A percentile compares a stretch with the other conserved stretches of the same genome.
Conservation (phyloP, 139 green algal genomes). For the Microglena sp. region DNA sequence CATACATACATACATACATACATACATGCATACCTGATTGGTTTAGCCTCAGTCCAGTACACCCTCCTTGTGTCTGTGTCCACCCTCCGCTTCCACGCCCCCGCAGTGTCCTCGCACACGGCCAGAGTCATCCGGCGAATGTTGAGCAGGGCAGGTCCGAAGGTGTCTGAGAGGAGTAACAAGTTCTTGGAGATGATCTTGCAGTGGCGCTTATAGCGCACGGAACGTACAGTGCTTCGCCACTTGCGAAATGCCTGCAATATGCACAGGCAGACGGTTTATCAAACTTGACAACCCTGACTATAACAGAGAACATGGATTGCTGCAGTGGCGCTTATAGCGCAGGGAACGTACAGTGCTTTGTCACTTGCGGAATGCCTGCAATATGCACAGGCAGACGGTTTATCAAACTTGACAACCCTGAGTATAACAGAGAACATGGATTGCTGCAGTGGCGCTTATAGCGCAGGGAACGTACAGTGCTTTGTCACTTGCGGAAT, state of each 20-base stretch:
- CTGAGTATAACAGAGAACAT: neutral
- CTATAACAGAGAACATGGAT: no score
- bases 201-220: slow-evolving; percentile 3
- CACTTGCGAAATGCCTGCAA: slow-evolving; percentile 32
- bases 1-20: slow-evolving; percentile 1
- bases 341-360: slow-evolving; percentile 10
- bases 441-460: no score
- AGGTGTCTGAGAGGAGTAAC: slow-evolving; percentile 21
- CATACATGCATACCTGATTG: neutral
- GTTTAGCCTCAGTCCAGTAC: neutral
- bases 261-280: neutral
- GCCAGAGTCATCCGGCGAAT: slow-evolving; percentile 31
- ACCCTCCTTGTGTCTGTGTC: neutral
- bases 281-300: neutral
- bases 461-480: slow-evolving; percentile 14
- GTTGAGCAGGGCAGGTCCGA: slow-evolving; percentile 20
- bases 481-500: slow-evolving; percentile 28
- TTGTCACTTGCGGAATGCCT: slow-evolving; percentile 37
- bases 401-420: neutral
- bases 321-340: slow-evolving; percentile 4
- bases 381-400: neutral
- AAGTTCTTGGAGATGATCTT: slow-evolving; percentile 4
- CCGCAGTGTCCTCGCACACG: slow-evolving; percentile 18
- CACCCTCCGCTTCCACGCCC: slow-evolving; percentile 19
- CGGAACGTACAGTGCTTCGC: slow-evolving; percentile 17